Conservation (phyloP, 306 rosid species). For the Vicia villosa region DNA sequence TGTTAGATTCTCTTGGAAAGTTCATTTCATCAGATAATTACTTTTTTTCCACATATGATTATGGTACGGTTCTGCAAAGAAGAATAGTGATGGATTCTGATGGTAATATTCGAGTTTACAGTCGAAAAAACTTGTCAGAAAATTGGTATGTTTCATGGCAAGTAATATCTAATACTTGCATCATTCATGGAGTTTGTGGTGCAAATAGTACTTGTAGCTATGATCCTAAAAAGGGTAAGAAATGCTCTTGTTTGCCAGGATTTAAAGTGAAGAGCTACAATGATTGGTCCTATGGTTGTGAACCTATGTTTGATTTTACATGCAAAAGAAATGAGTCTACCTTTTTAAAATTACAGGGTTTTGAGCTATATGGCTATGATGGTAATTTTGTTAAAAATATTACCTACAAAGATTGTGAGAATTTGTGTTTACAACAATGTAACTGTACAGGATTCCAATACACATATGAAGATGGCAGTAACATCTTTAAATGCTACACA, state of each 20-base stretch:
- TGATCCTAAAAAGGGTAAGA: slow-evolving; percentile 21
- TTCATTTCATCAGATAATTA: slow-evolving; percentile 27
- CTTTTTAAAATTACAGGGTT: neutral
- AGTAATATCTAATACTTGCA: slow-evolving; percentile 1
- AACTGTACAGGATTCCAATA: slow-evolving; percentile 39
- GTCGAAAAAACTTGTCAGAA: neutral
- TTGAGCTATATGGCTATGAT: slow-evolving; percentile 47
- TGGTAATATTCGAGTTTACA: slow-evolving; percentile 40
- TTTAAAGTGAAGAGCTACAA: slow-evolving; percentile 10
- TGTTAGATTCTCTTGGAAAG: slow-evolving; percentile 1
- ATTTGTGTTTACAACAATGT: slow-evolving; percentile 30
- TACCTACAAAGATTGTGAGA: slow-evolving; percentile 29
- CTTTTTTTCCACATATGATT: slow-evolving; percentile 14
- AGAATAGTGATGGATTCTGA: slow-evolving; percentile 36
- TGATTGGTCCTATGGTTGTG: slow-evolving; percentile 54
- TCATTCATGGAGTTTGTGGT: slow-evolving; percentile 43
- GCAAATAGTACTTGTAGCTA: slow-evolving; percentile 31
- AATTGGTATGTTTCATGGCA: slow-evolving; percentile 45
- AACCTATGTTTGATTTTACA: slow-evolving; percentile 35
- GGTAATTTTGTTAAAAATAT: neutral
- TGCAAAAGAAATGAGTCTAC: slow-evolving; percentile 21
- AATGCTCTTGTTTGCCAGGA: slow-evolving; percentile 39
- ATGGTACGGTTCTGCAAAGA: slow-evolving; percentile 35
- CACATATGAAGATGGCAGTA: neutral
- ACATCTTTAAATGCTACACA: slow-evolving; percentile 16